Percentiles rank a stretch among this genome's conserved stretches.
Conservation (phyloP, 305 asterid species). For the Salvia sclarea region DNA sequence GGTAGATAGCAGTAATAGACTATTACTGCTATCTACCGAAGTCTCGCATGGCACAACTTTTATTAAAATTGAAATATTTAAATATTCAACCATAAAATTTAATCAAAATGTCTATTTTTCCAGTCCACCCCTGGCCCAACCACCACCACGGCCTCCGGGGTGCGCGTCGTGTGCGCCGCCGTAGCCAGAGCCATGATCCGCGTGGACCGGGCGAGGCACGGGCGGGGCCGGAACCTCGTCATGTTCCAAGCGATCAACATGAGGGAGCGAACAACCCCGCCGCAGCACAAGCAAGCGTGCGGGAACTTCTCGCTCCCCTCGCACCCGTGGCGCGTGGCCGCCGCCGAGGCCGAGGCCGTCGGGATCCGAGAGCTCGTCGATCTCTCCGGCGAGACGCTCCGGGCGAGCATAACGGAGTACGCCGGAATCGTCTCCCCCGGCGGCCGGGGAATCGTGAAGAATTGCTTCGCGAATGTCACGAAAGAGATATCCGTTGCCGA, state of each 20-base stretch:
- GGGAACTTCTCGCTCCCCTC: constrained; percentile 2
- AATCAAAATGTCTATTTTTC: too few relatives aligned
- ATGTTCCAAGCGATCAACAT: constrained; percentile 2
- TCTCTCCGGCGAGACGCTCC: neutral
- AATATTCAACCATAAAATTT: too few relatives aligned
- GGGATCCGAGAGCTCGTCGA: neutral
- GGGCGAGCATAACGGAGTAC: neutral
- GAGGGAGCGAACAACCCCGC: constrained; percentile 21
- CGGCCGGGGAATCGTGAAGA: neutral
- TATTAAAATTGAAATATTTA: too few relatives aligned
- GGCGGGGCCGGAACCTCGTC: neutral
- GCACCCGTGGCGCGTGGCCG: neutral
- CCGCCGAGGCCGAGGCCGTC: neutral
- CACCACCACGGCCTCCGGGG: neutral
- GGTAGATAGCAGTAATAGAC: too few relatives aligned
- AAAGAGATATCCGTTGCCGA: neutral
- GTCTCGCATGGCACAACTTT: too few relatives aligned
- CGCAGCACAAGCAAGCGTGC: neutral
- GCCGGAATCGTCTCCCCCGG: neutral
- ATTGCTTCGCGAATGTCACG: neutral
- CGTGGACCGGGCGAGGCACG: neutral
- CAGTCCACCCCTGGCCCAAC: too few relatives aligned
- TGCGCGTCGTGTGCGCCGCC: constrained; percentile 15
- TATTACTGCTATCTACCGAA: too few relatives aligned
- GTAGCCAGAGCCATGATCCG: neutral